Evolutionary conservation across 2,329 filamentous ascomycete species (phyloP).

Genomic region (Colletotrichum australisinense): DNA sequence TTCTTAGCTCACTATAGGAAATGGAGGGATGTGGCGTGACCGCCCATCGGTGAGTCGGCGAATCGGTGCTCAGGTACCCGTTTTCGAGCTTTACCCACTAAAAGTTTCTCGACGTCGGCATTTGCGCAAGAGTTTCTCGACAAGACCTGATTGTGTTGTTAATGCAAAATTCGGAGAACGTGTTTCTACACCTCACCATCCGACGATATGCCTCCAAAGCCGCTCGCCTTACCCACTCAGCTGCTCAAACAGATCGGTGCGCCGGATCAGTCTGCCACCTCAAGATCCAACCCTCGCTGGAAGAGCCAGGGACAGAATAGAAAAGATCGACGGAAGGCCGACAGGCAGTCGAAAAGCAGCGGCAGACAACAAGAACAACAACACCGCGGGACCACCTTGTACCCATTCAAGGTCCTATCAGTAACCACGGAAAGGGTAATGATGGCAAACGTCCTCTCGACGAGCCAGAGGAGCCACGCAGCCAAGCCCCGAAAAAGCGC

Average conservation of each 20-base stretch:
- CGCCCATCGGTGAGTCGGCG: no score
- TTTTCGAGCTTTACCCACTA: neutral
- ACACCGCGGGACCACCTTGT: conserved; percentile 40
- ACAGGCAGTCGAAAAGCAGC: conserved; percentile 71
- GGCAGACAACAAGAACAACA: conserved; percentile 37
- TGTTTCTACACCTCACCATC: neutral
- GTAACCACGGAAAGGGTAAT: conserved; percentile 38
- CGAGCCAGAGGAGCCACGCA: neutral
- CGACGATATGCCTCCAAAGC: conserved; percentile 46
- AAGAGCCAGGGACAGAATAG: conserved; percentile 47
- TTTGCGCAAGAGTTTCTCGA: neutral
- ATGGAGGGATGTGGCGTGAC: neutral
- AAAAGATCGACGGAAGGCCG: conserved; percentile 76
- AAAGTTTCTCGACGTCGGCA: conserved; percentile 9
- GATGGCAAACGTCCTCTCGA: conserved; percentile 41
- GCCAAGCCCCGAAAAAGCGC: conserved; percentile 14
- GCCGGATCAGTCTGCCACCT: conserved; percentile 11
- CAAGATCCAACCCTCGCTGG: conserved; percentile 28
- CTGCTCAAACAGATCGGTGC: conserved; percentile 57
- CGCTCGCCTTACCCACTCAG: conserved; percentile 54
- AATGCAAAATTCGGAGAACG: neutral
- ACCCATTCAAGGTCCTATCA: conserved; percentile 37
- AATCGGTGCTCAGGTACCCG: neutral
- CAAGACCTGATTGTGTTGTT: neutral
- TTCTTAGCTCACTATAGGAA: neutral